These are phyloP conservation scores for Epichloe baconii DNA, from an alignment of 2,329 filamentous ascomycete species.

Conservation along the genomic window DNA sequence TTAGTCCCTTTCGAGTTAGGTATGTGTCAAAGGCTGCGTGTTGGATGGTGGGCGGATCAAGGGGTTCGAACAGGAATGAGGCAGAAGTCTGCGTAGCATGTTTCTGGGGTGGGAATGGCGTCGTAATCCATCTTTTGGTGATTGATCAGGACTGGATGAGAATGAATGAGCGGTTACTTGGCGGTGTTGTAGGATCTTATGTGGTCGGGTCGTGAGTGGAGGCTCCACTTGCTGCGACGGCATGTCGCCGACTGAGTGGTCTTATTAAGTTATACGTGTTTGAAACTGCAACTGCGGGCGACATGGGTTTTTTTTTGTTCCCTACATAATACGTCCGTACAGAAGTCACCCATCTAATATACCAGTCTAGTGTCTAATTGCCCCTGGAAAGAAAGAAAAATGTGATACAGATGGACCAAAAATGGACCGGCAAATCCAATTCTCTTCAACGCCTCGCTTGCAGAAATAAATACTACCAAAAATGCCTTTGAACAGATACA, in stretches of 20 bases:
- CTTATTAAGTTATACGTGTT: too few species aligned
- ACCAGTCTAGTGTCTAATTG: too few species aligned
- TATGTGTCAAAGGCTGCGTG: too few species aligned
- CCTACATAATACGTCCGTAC: too few species aligned
- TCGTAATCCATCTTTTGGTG: conserved; percentile 29
- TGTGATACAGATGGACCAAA: background rate
- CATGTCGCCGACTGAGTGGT: too few species aligned
- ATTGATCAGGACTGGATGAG: background rate
- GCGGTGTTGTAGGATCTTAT: too few species aligned
- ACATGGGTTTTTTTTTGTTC: too few species aligned
- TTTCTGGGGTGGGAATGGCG: conserved; percentile 49
- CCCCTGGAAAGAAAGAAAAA: background rate
- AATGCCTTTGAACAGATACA: conserved; percentile 4
- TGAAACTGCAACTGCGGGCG: too few species aligned
- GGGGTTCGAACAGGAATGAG: conserved; percentile 57
- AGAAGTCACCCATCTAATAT: too few species aligned
- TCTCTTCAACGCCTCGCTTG: background rate
- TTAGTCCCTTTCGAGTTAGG: background rate
- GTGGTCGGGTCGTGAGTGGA: too few species aligned
- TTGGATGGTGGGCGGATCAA: background rate
- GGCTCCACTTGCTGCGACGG: too few species aligned
- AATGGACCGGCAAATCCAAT: too few species aligned
- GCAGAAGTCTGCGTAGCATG: conserved; percentile 84
- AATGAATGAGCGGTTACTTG: background rate
- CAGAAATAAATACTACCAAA: background rate